These are phyloP conservation scores for Aureobasidium leucospermi DNA, from an alignment of 2,329 filamentous ascomycete species.

Conservation along the genomic window DNA sequence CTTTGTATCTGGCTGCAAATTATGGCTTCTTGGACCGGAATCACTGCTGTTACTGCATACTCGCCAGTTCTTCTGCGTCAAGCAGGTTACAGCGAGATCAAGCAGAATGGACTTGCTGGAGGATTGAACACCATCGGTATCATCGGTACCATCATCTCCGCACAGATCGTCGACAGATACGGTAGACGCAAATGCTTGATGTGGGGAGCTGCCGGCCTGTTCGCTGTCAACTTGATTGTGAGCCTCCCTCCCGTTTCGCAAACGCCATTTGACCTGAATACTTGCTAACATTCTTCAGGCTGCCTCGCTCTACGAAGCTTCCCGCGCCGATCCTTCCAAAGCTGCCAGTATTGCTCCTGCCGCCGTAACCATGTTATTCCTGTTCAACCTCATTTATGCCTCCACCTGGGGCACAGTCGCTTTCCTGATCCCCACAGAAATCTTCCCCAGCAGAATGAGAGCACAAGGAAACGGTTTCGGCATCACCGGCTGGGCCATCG, in stretches of 20 bases:
- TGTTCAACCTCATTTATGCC: conserved; percentile 47
- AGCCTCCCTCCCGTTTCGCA: not conserved
- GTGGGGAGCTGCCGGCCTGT: conserved; percentile 32
- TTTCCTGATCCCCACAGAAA: conserved; percentile 48
- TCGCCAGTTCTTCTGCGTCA: conserved; percentile 27
- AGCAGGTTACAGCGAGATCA: conserved; percentile 33
- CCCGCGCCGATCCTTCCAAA: conserved; percentile 29
- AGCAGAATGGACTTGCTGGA: conserved; percentile 42
- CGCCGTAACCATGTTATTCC: conserved; percentile 42
- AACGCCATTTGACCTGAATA: not conserved
- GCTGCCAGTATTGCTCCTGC: conserved; percentile 36
- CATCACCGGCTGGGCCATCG: conserved; percentile 53
- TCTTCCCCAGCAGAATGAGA: conserved; percentile 49
- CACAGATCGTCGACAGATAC: conserved; percentile 44
- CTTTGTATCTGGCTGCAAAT: conserved; percentile 40
- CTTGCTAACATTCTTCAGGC: conserved; percentile 19
- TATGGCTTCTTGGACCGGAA: conserved; percentile 39
- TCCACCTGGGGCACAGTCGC: conserved; percentile 45
- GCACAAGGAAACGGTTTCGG: conserved; percentile 54
- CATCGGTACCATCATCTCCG: conserved; percentile 44
- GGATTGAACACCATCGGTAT: conserved; percentile 47
- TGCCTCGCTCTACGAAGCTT: conserved; percentile 37
- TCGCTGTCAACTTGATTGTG: conserved; percentile 36
- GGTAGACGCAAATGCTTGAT: conserved; percentile 39
- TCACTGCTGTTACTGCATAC: conserved; percentile 31